phyloP scores from a whole-genome alignment of 2,329 filamentous ascomycete species.

The Microdochium nivale region DNA sequence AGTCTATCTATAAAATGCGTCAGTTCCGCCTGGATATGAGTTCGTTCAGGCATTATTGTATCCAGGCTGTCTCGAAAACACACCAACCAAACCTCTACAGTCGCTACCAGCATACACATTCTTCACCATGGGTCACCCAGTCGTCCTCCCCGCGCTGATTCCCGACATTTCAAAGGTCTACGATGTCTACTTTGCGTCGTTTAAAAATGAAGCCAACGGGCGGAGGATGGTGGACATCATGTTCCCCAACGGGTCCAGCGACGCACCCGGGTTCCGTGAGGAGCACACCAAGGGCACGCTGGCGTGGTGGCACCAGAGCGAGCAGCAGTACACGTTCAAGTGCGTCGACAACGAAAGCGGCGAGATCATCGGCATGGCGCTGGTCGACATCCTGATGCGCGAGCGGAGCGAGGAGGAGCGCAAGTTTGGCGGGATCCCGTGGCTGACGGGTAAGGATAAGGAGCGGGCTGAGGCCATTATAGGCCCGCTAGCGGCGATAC shows the following conservation, averaged over 20 bases:
- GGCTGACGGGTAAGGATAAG: slow-evolving; percentile 34
- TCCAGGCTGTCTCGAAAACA: too few relatives aligned
- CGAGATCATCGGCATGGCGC: slow-evolving; percentile 36
- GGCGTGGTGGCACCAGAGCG: slow-evolving; percentile 26
- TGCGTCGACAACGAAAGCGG: slow-evolving; percentile 33
- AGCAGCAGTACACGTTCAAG: slow-evolving; percentile 37
- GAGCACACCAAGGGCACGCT: slow-evolving; percentile 31
- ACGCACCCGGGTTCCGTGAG: slow-evolving; percentile 29
- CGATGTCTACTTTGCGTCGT: slow-evolving; percentile 1
- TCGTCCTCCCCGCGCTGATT: background rate
- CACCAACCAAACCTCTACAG: background rate
- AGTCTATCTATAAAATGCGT: too few relatives aligned
- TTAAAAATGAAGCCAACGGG: background rate
- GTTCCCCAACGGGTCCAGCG: slow-evolving; percentile 7
- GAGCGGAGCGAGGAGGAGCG: slow-evolving; percentile 30
- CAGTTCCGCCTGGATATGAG: too few relatives aligned
- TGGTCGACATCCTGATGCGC: slow-evolving; percentile 32
- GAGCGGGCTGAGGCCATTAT: slow-evolving; percentile 32
- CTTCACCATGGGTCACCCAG: background rate
- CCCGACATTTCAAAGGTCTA: background rate
- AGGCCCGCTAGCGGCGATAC: slow-evolving; percentile 28
- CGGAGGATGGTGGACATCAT: slow-evolving; percentile 1
- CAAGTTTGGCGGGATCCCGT: slow-evolving; percentile 32
- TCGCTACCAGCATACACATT: background rate
- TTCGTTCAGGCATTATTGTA: too few relatives aligned